A percentile compares a stretch with the other conserved stretches of the same genome.
Conservation (phyloP, 2,329 filamentous ascomycete genomes). For the Cladophialophora immunda region DNA sequence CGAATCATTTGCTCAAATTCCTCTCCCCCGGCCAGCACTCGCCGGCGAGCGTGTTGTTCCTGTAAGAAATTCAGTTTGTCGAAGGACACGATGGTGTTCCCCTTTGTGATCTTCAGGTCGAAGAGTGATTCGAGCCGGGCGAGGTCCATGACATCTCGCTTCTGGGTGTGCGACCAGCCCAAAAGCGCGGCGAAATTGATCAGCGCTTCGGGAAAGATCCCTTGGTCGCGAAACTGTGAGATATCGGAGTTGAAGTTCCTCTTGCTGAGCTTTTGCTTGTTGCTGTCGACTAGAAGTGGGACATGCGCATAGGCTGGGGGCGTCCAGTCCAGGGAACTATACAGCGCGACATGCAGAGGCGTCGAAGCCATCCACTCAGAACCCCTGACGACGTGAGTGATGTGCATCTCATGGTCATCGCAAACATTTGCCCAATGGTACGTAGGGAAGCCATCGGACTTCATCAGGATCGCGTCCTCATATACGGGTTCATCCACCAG, state of each 20-base stretch:
- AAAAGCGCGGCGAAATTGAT: conserved; percentile 85
- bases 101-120: conserved; percentile 86
- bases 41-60: conserved; percentile 68
- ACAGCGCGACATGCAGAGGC: conserved; percentile 78
- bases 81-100: conserved; percentile 82
- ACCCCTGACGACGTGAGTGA: conserved; percentile 93
- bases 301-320: conserved; percentile 82
- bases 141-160: conserved; percentile 75
- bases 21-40: conserved; percentile 56
- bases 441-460: conserved; percentile 90
- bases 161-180: conserved; percentile 77
- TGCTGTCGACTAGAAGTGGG: conserved; percentile 73
- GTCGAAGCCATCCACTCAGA: conserved; percentile 97
- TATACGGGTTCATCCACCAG: conserved; percentile 59
- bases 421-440: conserved; percentile 98
- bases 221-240: conserved; percentile 63
- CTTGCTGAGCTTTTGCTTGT: conserved; percentile 86
- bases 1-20: conserved; percentile 51
- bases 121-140: conserved; percentile 77
- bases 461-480: conserved; percentile 89
- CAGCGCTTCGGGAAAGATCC: conserved; percentile 70
- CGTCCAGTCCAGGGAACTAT: conserved; percentile 78
- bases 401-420: conserved; percentile 93
- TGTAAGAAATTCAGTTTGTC: conserved; percentile 85
- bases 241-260: conserved; percentile 75